Percentiles rank a stretch among this genome's conserved stretches.
phyloP scores from a whole-genome alignment of 2,329 filamentous ascomycete genomes.

The Lasiodiplodia citricola region DNA sequence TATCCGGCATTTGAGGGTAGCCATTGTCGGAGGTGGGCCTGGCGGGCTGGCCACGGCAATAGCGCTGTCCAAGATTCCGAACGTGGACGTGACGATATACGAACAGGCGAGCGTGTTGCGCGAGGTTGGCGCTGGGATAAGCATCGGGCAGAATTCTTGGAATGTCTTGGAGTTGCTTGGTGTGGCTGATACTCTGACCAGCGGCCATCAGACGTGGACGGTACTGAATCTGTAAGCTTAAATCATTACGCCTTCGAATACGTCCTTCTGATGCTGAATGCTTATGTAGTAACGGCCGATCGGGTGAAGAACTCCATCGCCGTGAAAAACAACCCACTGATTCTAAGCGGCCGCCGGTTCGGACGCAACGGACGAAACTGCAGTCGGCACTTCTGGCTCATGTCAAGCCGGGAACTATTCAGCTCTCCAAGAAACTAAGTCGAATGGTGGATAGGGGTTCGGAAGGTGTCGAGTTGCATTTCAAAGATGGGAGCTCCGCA shows the following conservation, averaged over 20 bases:
- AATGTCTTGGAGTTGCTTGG: slow-evolving; percentile 54
- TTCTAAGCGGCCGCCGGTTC: slow-evolving; percentile 23
- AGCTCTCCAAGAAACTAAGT: slow-evolving; percentile 52
- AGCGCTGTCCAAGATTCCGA: slow-evolving; percentile 29
- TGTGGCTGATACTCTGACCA: slow-evolving; percentile 41
- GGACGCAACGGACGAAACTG: slow-evolving; percentile 41
- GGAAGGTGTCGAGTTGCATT: slow-evolving; percentile 40
- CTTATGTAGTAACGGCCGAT: slow-evolving; percentile 39
- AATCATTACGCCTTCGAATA: background rate
- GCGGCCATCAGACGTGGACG: slow-evolving; percentile 41
- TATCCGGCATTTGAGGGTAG: slow-evolving; percentile 32
- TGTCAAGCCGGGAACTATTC: slow-evolving; percentile 52
- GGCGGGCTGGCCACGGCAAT: slow-evolving; percentile 32
- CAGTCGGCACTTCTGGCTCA: slow-evolving; percentile 56
- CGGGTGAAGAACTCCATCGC: slow-evolving; percentile 36
- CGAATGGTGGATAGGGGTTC: slow-evolving; percentile 45
- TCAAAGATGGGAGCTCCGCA: slow-evolving; percentile 52
- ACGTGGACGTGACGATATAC: slow-evolving; percentile 44
- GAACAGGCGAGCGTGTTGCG: slow-evolving; percentile 42
- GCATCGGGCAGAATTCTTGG: slow-evolving; percentile 43
- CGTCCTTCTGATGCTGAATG: background rate
- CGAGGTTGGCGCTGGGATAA: slow-evolving; percentile 33
- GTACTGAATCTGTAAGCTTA: slow-evolving; percentile 39
- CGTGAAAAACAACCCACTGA: slow-evolving; percentile 28
- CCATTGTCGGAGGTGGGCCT: slow-evolving; percentile 34